Conservation (phyloP, 257 asterid genomes). For the Solanum phureja region DNA sequence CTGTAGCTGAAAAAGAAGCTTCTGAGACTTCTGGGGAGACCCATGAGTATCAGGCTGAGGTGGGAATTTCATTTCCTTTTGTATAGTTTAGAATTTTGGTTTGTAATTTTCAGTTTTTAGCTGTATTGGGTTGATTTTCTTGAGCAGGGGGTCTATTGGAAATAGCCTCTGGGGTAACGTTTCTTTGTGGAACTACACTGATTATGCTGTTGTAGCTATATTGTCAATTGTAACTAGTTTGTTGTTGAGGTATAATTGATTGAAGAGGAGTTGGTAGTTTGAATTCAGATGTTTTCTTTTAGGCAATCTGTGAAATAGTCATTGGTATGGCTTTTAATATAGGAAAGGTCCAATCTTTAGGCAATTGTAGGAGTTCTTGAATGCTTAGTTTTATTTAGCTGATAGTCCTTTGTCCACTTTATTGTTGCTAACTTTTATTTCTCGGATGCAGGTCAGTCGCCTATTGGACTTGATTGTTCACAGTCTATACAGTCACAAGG, state of each 20-base stretch:
- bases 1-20: conserved; percentile 90
- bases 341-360: neutral
- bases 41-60: conserved; percentile 95
- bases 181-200: neutral
- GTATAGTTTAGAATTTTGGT: neutral
- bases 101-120: neutral
- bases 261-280: neutral
- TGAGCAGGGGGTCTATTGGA: too few relatives aligned
- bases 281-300: neutral
- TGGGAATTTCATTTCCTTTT: neutral
- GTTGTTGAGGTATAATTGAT: neutral
- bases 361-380: neutral
- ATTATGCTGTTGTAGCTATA: neutral
- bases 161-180: neutral
- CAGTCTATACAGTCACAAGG: conserved; percentile 97
- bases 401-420: neutral
- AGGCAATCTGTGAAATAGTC: neutral
- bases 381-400: neutral
- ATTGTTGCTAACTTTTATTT: neutral
- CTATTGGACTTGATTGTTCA: conserved; percentile 91
- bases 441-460: conserved; percentile 74
- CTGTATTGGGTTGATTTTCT: neutral
- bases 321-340: neutral
- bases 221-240: neutral
- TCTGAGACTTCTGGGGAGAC: conserved; percentile 62